phyloP scores from a whole-genome alignment of 257 asterid species.

The Perilla frutescens region DNA sequence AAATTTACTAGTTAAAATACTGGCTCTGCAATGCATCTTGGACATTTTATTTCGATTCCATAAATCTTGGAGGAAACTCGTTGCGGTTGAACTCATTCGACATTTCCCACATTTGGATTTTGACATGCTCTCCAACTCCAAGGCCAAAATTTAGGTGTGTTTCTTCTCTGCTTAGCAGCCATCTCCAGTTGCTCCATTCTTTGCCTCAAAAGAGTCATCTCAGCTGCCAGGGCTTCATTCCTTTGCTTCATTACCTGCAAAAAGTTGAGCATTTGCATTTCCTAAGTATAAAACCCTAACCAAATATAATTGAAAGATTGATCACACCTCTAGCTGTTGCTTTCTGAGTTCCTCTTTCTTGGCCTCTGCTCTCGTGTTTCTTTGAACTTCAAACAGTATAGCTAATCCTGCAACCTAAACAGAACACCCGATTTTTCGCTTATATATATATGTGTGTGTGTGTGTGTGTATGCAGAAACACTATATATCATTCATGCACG shows the following conservation, averaged over 20 bases:
- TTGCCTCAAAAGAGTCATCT: constrained; percentile 12
- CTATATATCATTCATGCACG: neutral
- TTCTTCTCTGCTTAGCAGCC: neutral
- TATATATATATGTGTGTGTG: no score
- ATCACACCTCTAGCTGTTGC: constrained; percentile 15
- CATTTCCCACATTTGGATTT: neutral
- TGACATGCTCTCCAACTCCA: neutral
- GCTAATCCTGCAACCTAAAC: constrained; percentile 26
- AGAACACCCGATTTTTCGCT: no score
- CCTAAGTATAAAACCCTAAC: neutral
- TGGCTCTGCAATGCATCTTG: no score
- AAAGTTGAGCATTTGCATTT: neutral
- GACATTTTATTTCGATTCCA: no score
- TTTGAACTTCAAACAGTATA: constrained; percentile 28
- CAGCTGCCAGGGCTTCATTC: constrained; percentile 8
- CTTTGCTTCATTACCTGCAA: constrained; percentile 7
- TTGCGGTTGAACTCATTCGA: neutral
- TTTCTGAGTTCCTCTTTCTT: constrained; percentile 17
- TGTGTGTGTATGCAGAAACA: no score
- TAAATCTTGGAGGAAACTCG: neutral
- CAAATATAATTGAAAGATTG: neutral
- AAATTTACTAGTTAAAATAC: no score
- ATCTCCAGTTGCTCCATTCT: constrained; percentile 2
- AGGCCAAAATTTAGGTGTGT: neutral
- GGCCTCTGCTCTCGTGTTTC: constrained; percentile 16